Base-by-base conservation (phyloP, 352 stramenopile species). In the Phytophthora niederhauseri region DNA sequence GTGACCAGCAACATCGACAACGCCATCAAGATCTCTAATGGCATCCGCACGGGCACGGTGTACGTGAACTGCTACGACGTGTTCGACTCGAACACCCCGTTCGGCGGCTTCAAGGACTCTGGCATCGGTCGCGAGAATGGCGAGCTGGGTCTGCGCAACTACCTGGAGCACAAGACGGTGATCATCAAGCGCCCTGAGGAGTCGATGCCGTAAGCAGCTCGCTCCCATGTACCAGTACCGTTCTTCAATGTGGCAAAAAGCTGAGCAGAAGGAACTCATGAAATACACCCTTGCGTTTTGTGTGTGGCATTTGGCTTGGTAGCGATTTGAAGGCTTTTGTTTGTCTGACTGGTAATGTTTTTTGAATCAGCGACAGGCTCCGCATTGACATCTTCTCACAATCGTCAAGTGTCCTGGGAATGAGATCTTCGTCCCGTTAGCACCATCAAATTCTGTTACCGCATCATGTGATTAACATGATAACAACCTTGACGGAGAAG, bases 1-100 rank as follows among this genome's bases (percentile, higher is more conserved):
- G 97, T 91, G 58, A 98, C 93, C n/a, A 77, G 82, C 56, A 90
- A 96, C 73, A 51, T 98, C 28, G 75, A 80, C 41, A 82, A 92
- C 52, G 84, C 84, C 4, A 89, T 97, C 68, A 80, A 89, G 54
- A 85, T 98, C 66, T 83, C 91, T 36, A 87, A 95, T 57, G 77
- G 67, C 4, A 76, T 99, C 12, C 85, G 97, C 57, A 82, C 83
- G 59, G 95, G 95, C 31, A 97, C 97, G 15, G 90, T 98, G 30
- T 97, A 94, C 67, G 84, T 98, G 11, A 99, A 98, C 81, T 97
- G 84, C 75, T 98, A 98, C 74, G 81, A 97, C 46, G 64, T 95
- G 11, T 94, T 95, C 36, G 90, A 96, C 60, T 77, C 75, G 28
- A 83, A 87, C 60, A 92, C 95, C 63, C 82, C 85, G 19, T 96